Percentiles rank a stretch among this genome's conserved stretches.
These are phyloP conservation scores for Trichoderma pleuroti DNA, from an alignment of 2,329 filamentous ascomycete genomes.

Conservation along the genomic window DNA sequence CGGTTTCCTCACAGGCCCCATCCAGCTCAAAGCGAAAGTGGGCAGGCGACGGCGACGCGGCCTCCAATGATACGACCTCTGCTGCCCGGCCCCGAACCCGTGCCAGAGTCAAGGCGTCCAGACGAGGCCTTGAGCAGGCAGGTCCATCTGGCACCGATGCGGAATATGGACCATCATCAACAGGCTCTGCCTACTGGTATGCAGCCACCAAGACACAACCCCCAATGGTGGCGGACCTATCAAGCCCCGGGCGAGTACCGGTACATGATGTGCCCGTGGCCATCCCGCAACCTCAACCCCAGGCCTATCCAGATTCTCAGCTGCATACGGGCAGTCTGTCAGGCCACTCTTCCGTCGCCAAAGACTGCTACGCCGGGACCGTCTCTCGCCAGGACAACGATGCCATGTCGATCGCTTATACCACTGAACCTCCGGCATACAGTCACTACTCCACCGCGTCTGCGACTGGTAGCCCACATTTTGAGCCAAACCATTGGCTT, in stretches of 20 bases:
- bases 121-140: not conserved
- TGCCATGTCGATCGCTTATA: constrained; percentile 16
- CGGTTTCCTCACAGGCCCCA: constrained; percentile 9
- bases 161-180: not conserved
- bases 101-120: not conserved
- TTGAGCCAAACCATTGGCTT: constrained; percentile 11
- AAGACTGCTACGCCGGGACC: not conserved
- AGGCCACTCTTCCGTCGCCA: not conserved
- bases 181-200: not conserved
- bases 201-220: not conserved
- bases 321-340: constrained; percentile 10
- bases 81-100: not conserved
- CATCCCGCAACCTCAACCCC: constrained; percentile 3
- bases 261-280: not conserved
- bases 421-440: not conserved
- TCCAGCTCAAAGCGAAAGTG: constrained; percentile 16
- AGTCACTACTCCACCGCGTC: not conserved
- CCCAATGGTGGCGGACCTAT: not conserved
- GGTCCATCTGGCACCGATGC: not conserved
- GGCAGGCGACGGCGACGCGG: not conserved
- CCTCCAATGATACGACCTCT: not conserved
- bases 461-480: constrained; percentile 1
- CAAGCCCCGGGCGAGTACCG: not conserved
- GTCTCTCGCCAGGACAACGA: constrained; percentile 3
- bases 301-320: constrained; percentile 12